Percentiles rank a stretch among this genome's conserved stretches.
Evolutionary conservation across 495 filamentous ascomycete genomes (phyloP).

Genomic region (Friedmanniomyces endolithicus): DNA sequence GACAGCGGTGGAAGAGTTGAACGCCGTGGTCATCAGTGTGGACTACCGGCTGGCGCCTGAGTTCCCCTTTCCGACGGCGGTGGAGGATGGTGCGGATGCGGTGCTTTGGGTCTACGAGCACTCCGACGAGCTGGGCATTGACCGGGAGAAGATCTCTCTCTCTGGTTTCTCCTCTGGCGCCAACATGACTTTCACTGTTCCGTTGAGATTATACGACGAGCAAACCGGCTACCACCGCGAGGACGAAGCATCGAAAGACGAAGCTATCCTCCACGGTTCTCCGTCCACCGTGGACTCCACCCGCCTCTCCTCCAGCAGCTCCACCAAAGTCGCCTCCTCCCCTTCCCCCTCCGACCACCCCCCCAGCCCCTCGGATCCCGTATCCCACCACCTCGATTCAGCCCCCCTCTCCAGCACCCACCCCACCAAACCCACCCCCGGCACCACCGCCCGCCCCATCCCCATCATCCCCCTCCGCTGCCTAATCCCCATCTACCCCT

Average conservation of each 20-base stretch:
- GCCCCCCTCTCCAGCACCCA: not conserved
- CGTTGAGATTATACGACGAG: conserved; percentile 49
- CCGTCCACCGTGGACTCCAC: not conserved
- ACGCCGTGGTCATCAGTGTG: conserved; percentile 33
- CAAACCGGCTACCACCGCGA: conserved; percentile 21
- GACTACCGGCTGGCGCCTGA: conserved; percentile 34
- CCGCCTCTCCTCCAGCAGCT: conserved; percentile 1
- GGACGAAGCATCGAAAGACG: not conserved
- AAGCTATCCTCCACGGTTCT: not conserved
- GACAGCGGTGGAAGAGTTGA: conserved; percentile 27
- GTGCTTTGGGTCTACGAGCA: conserved; percentile 30
- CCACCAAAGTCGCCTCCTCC: conserved; percentile 11
- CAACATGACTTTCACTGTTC: conserved; percentile 72
- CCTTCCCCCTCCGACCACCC: not conserved
- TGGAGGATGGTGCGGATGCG: conserved; percentile 36
- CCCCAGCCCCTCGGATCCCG: not conserved
- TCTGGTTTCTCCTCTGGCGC: conserved; percentile 82
- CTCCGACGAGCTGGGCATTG: conserved; percentile 38
- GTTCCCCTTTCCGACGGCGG: conserved; percentile 34
- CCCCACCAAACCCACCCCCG: not conserved
- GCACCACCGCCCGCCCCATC: not conserved
- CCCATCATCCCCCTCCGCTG: conserved; percentile 37
- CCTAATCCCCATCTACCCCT: conserved; percentile 72
- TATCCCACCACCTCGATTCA: not conserved
- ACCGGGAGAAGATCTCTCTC: conserved; percentile 52